phyloP scores from a whole-genome alignment of 495 filamentous ascomycete genomes.

The Talaromyces trachyspermus region DNA sequence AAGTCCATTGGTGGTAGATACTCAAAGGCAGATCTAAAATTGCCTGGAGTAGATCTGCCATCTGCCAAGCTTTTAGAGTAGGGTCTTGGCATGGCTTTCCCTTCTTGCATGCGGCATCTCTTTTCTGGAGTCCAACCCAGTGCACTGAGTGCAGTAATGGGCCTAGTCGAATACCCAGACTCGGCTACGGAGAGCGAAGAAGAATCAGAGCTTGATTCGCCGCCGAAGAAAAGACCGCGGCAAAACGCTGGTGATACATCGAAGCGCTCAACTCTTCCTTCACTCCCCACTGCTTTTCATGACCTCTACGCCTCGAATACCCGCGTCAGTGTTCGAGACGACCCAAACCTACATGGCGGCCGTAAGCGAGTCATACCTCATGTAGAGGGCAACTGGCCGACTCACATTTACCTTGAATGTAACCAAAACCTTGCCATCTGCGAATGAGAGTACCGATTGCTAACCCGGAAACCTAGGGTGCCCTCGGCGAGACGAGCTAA shows the following conservation, averaged over 20 bases:
- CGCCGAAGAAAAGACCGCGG: constrained; percentile 25
- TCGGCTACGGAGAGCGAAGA: constrained; percentile 49
- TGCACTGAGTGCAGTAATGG: constrained; percentile 27
- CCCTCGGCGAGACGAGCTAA: constrained; percentile 51
- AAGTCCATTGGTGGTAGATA: too few relatives aligned
- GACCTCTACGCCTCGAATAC: constrained; percentile 78
- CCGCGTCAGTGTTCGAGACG: constrained; percentile 67
- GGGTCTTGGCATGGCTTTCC: too few relatives aligned
- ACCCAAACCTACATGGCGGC: constrained; percentile 78
- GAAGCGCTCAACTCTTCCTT: constrained; percentile 51
- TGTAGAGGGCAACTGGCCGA: constrained; percentile 85
- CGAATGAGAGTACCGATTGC: constrained; percentile 11
- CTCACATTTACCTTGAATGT: constrained; percentile 92
- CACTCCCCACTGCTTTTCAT: constrained; percentile 74
- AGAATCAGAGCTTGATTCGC: constrained; percentile 3
- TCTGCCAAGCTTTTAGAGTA: too few relatives aligned
- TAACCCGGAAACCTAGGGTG: constrained; percentile 65
- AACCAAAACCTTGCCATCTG: too few relatives aligned
- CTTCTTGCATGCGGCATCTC: neutral
- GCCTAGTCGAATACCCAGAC: constrained; percentile 69
- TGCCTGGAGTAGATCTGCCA: too few relatives aligned
- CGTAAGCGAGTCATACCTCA: constrained; percentile 76
- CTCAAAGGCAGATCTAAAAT: too few relatives aligned
- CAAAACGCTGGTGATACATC: constrained; percentile 3
- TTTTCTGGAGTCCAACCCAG: neutral